These are phyloP conservation scores for Cercospora sp. DNA, from an alignment of 2,329 filamentous ascomycete genomes.

Conservation along the genomic window DNA sequence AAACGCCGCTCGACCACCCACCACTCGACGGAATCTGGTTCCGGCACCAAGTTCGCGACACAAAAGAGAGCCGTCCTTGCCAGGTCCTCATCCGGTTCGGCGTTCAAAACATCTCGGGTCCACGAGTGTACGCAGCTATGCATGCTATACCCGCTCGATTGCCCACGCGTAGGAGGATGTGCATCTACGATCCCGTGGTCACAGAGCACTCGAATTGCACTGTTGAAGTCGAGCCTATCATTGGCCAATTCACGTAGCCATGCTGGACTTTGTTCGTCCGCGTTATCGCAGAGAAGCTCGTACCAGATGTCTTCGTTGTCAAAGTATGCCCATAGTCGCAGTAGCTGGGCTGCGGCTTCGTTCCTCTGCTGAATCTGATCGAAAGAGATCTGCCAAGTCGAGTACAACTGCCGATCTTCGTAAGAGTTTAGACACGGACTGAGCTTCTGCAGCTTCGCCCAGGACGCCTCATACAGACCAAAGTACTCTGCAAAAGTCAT, in stretches of 20 bases:
- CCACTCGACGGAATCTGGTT: background rate
- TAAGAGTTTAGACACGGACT: background rate
- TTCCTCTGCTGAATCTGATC: slow-evolving; percentile 32
- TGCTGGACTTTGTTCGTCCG: no score
- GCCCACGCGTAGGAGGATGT: background rate
- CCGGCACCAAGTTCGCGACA: background rate
- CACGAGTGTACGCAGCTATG: background rate
- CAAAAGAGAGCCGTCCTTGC: background rate
- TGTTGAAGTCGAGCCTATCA: background rate
- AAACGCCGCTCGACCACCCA: background rate
- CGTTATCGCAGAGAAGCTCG: background rate
- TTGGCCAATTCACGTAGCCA: background rate
- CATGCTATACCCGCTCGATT: background rate
- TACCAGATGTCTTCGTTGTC: slow-evolving; percentile 4
- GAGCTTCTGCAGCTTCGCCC: background rate
- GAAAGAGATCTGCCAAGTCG: slow-evolving; percentile 40
- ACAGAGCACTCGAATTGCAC: background rate
- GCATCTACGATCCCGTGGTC: background rate
- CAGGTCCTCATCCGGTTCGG: background rate
- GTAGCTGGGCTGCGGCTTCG: slow-evolving; percentile 30
- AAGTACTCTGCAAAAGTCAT: slow-evolving; percentile 4
- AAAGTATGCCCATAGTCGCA: slow-evolving; percentile 23
- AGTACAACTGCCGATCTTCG: slow-evolving; percentile 28
- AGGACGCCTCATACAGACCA: background rate
- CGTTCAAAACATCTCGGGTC: background rate